Percentiles rank a stretch among this genome's conserved stretches.
These are phyloP conservation scores for Leishmania tropica DNA, from an alignment of 208 protist genomes.

Conservation along the genomic window DNA sequence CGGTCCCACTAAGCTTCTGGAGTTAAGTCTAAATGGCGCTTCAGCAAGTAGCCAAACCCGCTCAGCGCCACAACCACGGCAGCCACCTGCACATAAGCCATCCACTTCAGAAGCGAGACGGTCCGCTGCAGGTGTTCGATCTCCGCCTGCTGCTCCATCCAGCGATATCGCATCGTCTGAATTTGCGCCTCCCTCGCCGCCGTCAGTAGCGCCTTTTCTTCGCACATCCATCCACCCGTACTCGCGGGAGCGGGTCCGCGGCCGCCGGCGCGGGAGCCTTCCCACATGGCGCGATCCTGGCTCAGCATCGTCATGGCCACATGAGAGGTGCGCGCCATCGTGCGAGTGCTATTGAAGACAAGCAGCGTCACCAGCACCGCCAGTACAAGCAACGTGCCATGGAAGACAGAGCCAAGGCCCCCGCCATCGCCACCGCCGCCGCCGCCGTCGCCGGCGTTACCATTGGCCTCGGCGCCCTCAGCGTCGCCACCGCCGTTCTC, in stretches of 20 bases:
- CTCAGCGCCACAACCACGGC: conserved; percentile 32
- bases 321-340: conserved; percentile 35
- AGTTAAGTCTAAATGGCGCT: background rate
- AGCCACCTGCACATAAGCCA: conserved; percentile 43
- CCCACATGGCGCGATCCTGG: conserved; percentile 21
- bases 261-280: background rate
- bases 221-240: conserved; percentile 25
- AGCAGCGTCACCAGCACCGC: conserved; percentile 64
- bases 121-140: conserved; percentile 53
- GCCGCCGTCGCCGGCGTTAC: conserved; percentile 6
- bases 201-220: conserved; percentile 64
- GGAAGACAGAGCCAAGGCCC: conserved; percentile 48
- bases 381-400: conserved; percentile 63
- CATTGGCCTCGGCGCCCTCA: conserved; percentile 4
- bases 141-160: conserved; percentile 69
- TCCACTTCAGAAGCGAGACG: conserved; percentile 54
- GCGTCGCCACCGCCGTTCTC: conserved; percentile 7
- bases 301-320: conserved; percentile 32
- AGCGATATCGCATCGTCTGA: conserved; percentile 78
- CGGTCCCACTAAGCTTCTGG: background rate
- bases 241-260: background rate
- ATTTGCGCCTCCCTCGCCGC: conserved; percentile 77
- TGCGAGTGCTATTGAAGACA: conserved; percentile 52
- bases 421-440: conserved; percentile 24
- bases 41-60: conserved; percentile 28